Conservation (phyloP, 73 alveolate species). For the Paramecium sexaurelia region DNA sequence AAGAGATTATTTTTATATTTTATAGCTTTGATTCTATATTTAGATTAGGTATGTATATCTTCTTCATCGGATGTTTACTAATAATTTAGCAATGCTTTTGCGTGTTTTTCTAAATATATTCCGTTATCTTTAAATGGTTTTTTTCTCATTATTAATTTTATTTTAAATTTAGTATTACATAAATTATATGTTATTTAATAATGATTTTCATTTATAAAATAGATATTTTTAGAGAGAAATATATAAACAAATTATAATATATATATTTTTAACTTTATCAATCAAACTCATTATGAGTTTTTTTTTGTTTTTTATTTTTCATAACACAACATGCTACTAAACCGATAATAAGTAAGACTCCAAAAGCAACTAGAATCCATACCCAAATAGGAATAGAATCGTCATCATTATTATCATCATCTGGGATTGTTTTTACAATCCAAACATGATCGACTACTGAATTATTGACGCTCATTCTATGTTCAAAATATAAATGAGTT, state of each 20-base stretch:
- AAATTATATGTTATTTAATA: not conserved
- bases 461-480: not conserved
- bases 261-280: not conserved
- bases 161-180: not conserved
- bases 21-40: not conserved
- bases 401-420: not conserved
- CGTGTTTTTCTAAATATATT: not conserved
- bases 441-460: not conserved
- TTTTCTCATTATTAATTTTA: not conserved
- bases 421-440: not conserved
- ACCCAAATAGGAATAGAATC: not conserved
- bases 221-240: not conserved
- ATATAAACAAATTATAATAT: too few species aligned
- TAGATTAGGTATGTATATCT: not conserved
- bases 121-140: not conserved
- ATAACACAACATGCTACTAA: not conserved
- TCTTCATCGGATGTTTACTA: not conserved
- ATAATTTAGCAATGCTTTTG: not conserved
- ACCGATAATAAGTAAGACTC: not conserved
- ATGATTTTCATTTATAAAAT: not conserved
- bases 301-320: not conserved
- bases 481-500: conserved; percentile 25
- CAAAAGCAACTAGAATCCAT: not conserved
- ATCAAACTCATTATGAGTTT: not conserved
- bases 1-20: not conserved